These are phyloP conservation scores for Atkinsonella texensis DNA, from an alignment of 2,329 filamentous ascomycete species.

Conservation along the genomic window DNA sequence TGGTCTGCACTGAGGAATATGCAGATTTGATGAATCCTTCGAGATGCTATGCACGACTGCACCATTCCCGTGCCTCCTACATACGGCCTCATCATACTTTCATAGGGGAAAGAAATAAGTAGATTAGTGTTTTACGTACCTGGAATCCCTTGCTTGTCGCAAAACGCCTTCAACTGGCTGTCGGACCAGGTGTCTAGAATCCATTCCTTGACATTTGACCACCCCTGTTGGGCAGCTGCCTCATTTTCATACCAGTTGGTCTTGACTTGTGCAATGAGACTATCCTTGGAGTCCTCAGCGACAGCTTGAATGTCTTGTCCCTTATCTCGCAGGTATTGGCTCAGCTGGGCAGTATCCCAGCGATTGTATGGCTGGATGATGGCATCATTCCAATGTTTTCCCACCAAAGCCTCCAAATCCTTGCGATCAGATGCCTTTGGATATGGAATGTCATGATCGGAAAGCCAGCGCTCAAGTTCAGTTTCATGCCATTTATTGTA, in stretches of 20 bases:
- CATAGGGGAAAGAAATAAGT: no score
- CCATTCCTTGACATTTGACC: constrained; percentile 70
- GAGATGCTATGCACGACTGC: no score
- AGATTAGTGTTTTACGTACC: constrained; percentile 22
- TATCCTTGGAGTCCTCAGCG: constrained; percentile 56
- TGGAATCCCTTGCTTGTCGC: constrained; percentile 77
- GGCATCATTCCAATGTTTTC: constrained; percentile 76
- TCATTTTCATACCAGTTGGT: constrained; percentile 67
- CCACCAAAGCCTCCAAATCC: constrained; percentile 83
- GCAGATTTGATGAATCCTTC: no score
- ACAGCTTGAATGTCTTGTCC: constrained; percentile 57
- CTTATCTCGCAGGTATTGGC: constrained; percentile 55
- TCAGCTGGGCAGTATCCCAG: constrained; percentile 62
- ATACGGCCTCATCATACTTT: no score
- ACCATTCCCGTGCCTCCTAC: no score
- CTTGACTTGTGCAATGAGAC: constrained; percentile 57
- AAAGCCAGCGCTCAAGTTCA: constrained; percentile 93
- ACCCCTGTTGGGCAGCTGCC: constrained; percentile 62
- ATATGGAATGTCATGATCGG: constrained; percentile 82
- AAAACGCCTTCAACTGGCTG: constrained; percentile 85
- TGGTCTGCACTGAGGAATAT: no score
- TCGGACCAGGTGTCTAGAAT: constrained; percentile 93
- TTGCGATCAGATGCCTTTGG: constrained; percentile 85
- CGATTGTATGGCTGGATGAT: constrained; percentile 62
- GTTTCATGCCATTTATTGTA: constrained; percentile 99